Conservation (phyloP, 2,329 filamentous ascomycete genomes). For the Tolypocladium tundrense region DNA sequence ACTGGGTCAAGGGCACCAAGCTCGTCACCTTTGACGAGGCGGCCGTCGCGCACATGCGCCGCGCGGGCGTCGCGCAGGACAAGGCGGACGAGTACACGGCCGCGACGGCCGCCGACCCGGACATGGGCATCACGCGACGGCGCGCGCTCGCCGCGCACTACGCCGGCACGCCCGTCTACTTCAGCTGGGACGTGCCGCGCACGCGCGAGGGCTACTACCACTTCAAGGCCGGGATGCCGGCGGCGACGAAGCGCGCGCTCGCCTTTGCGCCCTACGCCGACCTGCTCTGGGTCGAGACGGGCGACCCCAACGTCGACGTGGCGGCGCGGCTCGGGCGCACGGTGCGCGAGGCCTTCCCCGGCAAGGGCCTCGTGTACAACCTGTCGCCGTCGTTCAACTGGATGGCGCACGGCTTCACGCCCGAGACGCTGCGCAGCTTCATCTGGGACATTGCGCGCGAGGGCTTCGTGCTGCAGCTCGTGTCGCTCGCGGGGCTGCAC, state of each 20-base stretch:
- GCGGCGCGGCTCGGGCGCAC: constrained; percentile 65
- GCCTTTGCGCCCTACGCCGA: constrained; percentile 89
- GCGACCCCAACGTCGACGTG: constrained; percentile 72
- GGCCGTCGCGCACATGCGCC: constrained; percentile 61
- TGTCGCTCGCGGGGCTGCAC: constrained; percentile 57
- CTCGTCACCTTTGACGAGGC: constrained; percentile 91
- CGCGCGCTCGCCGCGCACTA: constrained; percentile 60
- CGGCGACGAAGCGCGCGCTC: constrained; percentile 86
- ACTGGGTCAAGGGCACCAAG: constrained; percentile 79
- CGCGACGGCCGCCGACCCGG: constrained; percentile 50
- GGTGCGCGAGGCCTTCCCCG: constrained; percentile 59
- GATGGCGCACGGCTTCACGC: constrained; percentile 88
- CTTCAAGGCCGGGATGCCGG: constrained; percentile 71
- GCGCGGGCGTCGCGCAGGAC: constrained; percentile 52
- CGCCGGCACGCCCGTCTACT: constrained; percentile 60
- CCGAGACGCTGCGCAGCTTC: constrained; percentile 75
- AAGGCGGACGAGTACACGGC: constrained; percentile 58
- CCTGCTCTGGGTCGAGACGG: constrained; percentile 94
- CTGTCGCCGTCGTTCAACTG: constrained; percentile 96
- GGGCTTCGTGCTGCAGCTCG: constrained; percentile 63
- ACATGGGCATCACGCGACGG: constrained; percentile 70
- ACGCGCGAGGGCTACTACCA: constrained; percentile 94
- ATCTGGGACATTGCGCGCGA: constrained; percentile 94
- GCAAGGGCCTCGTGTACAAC: constrained; percentile 93
- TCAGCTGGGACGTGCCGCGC: constrained; percentile 84